phyloP scores from a whole-genome alignment of 2,329 filamentous ascomycete genomes.

The Aspergillus alliaceus region DNA sequence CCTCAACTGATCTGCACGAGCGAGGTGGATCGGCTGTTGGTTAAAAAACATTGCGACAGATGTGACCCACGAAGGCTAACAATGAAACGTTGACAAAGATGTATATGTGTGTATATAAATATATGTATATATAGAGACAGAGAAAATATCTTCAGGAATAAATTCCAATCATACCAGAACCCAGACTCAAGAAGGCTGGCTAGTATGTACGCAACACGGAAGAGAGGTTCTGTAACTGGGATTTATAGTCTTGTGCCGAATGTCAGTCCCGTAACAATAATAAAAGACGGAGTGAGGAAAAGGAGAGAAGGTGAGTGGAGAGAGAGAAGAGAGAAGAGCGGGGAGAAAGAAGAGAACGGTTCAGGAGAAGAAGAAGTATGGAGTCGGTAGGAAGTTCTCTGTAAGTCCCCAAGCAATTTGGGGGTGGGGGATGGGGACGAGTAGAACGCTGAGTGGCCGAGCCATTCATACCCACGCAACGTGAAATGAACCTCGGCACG shows the following conservation, averaged over 20 bases:
- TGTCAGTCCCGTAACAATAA: too few relatives aligned
- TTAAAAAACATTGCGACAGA: constrained; percentile 38
- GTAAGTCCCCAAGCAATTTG: not conserved
- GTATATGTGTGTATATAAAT: not conserved
- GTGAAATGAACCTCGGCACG: constrained; percentile 11
- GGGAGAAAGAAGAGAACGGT: not conserved
- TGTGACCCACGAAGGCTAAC: not conserved
- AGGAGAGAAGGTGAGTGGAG: not conserved
- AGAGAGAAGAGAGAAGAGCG: not conserved
- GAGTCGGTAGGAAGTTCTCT: not conserved
- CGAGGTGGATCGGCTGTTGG: constrained; percentile 32
- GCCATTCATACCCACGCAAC: constrained; percentile 1
- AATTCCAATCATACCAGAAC: not conserved
- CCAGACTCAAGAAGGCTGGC: not conserved
- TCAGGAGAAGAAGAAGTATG: not conserved
- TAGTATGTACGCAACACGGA: not conserved
- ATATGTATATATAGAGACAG: too few relatives aligned
- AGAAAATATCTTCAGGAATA: not conserved
- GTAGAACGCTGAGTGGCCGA: constrained; percentile 1
- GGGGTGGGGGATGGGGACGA: too few relatives aligned
- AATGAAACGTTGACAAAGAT: not conserved
- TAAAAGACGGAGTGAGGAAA: too few relatives aligned
- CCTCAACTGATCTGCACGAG: constrained; percentile 52
- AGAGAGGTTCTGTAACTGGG: not conserved
- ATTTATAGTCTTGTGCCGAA: not conserved